Evolutionary conservation across 2,329 filamentous ascomycete species (phyloP), one percentile per base, ranked within the genome.

Genomic region (Plenodomus lindquistii): DNA sequence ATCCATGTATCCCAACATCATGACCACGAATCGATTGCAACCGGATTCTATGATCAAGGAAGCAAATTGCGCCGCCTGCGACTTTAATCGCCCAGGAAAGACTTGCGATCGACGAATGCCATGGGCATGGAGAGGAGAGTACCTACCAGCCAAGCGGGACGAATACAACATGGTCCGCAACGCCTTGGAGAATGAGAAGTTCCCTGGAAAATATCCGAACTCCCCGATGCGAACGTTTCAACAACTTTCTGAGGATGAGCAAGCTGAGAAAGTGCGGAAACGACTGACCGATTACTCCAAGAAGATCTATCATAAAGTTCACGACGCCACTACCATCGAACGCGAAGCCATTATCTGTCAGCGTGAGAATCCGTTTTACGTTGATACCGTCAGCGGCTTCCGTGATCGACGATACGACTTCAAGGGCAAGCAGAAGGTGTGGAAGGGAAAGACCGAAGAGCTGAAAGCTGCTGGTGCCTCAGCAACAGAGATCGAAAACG

Each of bases 1-100:
- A 16, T 97, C 94, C 50, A 99, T 99, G 94, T 99, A 99, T 70
- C 94, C 94, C 9, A 99, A 99, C 73, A 99, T 99, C 71, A 99
- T 99, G 95, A 99, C 95, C 2, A 99, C 94, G 1, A 99, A 99
- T 72, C 88, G 94, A 71, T 75, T 99, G 39, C 94, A 99, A 62
- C 94, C 94, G 0, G 94, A 99, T 72, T 97, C 94, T n/a, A 96
- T 99, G 91, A 95, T 99, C 44, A 80, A 93, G 40, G 95, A 99
- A 70, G 90, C 92, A 0, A 91, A 96, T 63, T 99, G 95, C 65
- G 94, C 94, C 2, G 92, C 94, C 10, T 99, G 95, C 73, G 95
- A 99, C 71, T 99, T 99, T 79, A 99, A 99, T 61, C 81, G 94
- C 37, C 94, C 94, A 0, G 94, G 94, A 24, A 99, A 99, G 75